Percentiles rank a stretch among this genome's conserved stretches.
phyloP scores from a whole-genome alignment of 495 filamentous ascomycete genomes.

The Xylaria bambusicola region DNA sequence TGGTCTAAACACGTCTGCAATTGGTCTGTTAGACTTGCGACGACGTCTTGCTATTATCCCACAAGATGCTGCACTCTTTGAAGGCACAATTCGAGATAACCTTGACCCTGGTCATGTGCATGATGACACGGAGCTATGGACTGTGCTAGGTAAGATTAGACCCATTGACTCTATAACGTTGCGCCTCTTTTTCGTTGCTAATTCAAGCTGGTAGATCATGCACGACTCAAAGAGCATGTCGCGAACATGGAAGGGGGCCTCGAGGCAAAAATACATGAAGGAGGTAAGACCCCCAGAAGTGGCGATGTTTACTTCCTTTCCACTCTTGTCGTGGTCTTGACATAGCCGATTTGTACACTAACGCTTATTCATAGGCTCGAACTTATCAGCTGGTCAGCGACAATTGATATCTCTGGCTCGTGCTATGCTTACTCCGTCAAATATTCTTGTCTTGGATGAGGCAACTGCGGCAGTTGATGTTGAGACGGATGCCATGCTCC shows the following conservation, averaged over 20 bases:
- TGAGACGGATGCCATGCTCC: constrained; percentile 86
- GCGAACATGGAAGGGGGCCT: constrained; percentile 84
- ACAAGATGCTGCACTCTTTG: constrained; percentile 96
- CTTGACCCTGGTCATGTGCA: constrained; percentile 93
- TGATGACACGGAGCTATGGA: constrained; percentile 97
- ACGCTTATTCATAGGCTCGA: constrained; percentile 54
- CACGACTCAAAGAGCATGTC: constrained; percentile 89
- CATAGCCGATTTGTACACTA: constrained; percentile 26
- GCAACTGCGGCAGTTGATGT: constrained; percentile 96
- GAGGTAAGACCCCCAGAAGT: constrained; percentile 60
- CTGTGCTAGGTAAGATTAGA: constrained; percentile 75
- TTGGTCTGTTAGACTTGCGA: constrained; percentile 86
- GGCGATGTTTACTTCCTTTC: constrained; percentile 39
- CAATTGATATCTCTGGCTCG: constrained; percentile 92
- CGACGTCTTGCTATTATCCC: constrained; percentile 95
- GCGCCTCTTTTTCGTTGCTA: not conserved
- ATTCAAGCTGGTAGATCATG: constrained; percentile 76
- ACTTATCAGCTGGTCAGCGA: constrained; percentile 84
- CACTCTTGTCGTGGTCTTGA: constrained; percentile 31
- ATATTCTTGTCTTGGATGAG: constrained; percentile 96
- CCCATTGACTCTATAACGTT: too few relatives aligned
- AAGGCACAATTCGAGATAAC: constrained; percentile 94
- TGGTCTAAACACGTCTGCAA: constrained; percentile 80
- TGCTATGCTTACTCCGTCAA: constrained; percentile 90
- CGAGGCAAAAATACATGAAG: constrained; percentile 90